Conservation (phyloP, 176 grass and related monocot species). For the Chloris gayana region DNA sequence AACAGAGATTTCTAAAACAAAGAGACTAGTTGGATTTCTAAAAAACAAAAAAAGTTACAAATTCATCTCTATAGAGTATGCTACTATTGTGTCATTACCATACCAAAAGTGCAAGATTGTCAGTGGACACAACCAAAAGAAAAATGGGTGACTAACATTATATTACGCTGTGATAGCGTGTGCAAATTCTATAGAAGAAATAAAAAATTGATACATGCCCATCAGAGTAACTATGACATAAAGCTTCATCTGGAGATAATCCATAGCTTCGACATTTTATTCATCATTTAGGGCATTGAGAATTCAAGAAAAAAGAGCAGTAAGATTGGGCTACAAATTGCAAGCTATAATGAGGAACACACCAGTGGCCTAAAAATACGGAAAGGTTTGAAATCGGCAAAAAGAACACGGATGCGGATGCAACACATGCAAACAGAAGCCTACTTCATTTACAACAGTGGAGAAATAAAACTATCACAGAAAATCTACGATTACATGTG, state of each 20-base stretch:
- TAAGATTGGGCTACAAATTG: background rate
- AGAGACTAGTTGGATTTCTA: no score
- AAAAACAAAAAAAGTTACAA: background rate
- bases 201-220: background rate
- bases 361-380: background rate
- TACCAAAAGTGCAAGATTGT: background rate
- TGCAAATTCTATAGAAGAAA: no score
- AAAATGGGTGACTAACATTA: no score
- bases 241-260: constrained; percentile 48
- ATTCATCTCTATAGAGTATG: background rate
- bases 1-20: background rate
- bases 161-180: no score
- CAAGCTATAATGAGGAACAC: background rate
- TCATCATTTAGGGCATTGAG: constrained; percentile 44
- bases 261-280: constrained; percentile 45
- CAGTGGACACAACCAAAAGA: no score
- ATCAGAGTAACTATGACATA: constrained; percentile 66
- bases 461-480: background rate
- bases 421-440: background rate
- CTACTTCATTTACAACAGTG: background rate
- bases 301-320: background rate
- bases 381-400: background rate
- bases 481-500: background rate
- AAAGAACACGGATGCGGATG: background rate
- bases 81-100: background rate